Evolutionary conservation across 176 grass and related monocot genomes (phyloP).

Genomic region (Neostapfia colusana): DNA sequence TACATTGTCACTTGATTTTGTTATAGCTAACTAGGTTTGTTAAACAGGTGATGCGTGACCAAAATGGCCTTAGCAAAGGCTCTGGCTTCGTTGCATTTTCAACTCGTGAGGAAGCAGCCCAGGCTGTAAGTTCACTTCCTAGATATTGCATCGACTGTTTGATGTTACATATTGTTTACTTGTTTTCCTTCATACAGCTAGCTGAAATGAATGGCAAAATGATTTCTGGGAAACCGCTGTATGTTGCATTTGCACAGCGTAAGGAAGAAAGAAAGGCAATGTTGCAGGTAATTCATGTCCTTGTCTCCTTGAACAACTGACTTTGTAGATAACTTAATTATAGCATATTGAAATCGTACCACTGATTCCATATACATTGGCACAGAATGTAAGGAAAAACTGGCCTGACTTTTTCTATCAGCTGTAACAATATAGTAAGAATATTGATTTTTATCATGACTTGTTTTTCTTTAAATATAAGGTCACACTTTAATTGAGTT

Average conservation of each 20-base stretch:
- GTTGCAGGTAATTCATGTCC: slow-evolving; percentile 58
- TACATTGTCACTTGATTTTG: slow-evolving; percentile 12
- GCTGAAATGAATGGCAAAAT: slow-evolving; percentile 96
- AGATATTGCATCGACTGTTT: neutral
- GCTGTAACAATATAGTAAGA: neutral
- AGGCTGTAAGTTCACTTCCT: slow-evolving; percentile 66
- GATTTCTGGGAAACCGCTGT: slow-evolving; percentile 83
- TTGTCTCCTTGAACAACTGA: slow-evolving; percentile 1
- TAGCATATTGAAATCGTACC: slow-evolving; percentile 6
- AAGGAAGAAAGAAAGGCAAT: slow-evolving; percentile 92
- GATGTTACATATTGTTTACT: neutral
- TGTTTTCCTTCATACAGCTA: slow-evolving; percentile 50
- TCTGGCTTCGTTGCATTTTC: slow-evolving; percentile 90
- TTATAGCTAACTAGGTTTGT: slow-evolving; percentile 24
- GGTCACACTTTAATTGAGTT: neutral
- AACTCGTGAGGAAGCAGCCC: slow-evolving; percentile 72
- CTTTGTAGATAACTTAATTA: no score
- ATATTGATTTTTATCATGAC: neutral
- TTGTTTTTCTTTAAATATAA: neutral
- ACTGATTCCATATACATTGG: neutral
- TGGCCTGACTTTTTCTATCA: neutral
- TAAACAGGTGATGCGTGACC: slow-evolving; percentile 78
- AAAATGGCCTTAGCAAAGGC: slow-evolving; percentile 84
- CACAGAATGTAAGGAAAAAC: neutral
- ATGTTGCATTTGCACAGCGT: slow-evolving; percentile 91